Base-by-base conservation (phyloP, 352 stramenopile genomes). In the Globisporangium perplexum region DNA sequence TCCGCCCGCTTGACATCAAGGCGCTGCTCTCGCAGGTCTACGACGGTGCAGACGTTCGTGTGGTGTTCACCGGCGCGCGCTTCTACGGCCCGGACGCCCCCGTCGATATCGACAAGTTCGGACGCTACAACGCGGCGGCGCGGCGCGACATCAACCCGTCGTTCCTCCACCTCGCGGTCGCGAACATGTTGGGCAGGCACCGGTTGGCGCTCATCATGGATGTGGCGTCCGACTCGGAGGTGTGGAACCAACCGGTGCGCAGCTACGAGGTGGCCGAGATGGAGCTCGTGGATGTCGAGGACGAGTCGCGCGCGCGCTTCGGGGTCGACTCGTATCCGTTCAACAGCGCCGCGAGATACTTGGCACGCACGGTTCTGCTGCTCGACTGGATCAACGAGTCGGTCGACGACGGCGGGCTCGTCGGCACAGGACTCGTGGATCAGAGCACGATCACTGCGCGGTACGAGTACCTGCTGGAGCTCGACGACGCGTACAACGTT, bases 111-210 rank as follows among this genome's bases (percentile, higher is more conserved):
- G 72, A 83, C 52, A 1, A 70, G 50, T 83, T 76, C 57, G 74
- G 74, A 5, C 72, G 74, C 26, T 83, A 66, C 59, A 57, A 42
- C 1, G 66, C 79, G 43, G 35, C 59, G n/a, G 62, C 62, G 14
- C 71, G 66, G 24, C 68, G 69, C 42, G 74, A 86, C 33, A 31
- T 83, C 15, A 71, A 64, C 24, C 61, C 74, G 5, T 70, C 72
- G 7, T 81, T 71, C 56, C 83, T 86, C 50, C 72, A 83, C 66
- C 57, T 86, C 41, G 72, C 72, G n/a, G 51, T 68, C 11, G 48
- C 63, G 30, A 86, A 86, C 59, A 71, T 82, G 52, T 67, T 86
- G 26, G 26, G 26, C 26, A 30, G 5, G 26, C 5, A 30, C 26
- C 2, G 5, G 26, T 6, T 51, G 68, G 72, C 0, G 55, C 64